A percentile compares a stretch with the other conserved stretches of the same genome.
Evolutionary conservation across 1,139 yeast genomes (phyloP).

Genomic region (Hansenula lynferdii): DNA sequence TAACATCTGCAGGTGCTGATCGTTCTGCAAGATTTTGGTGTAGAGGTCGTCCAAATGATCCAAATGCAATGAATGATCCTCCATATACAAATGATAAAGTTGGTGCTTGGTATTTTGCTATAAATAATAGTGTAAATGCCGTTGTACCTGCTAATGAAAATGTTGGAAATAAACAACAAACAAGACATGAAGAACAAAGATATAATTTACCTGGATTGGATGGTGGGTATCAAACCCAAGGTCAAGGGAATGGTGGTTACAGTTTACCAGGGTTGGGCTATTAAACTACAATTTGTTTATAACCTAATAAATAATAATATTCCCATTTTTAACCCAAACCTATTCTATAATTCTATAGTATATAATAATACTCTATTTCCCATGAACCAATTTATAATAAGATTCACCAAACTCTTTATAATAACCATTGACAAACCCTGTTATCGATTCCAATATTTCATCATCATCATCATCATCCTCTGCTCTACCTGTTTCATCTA

Average conservation of each 20-base stretch:
- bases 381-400: slow-evolving; percentile 12
- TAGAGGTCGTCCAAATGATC: slow-evolving; percentile 87
- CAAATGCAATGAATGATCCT: slow-evolving; percentile 76
- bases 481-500: slow-evolving; percentile 3
- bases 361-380: too few relatives aligned
- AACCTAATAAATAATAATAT: too few relatives aligned
- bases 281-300: too few relatives aligned
- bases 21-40: slow-evolving; percentile 95
- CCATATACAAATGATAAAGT: slow-evolving; percentile 68
- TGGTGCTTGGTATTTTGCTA: slow-evolving; percentile 72
- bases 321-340: too few relatives aligned
- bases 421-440: slow-evolving; percentile 30
- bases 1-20: slow-evolving; percentile 92
- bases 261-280: slow-evolving; percentile 15
- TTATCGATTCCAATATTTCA: slow-evolving; percentile 18
- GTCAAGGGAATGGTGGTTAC: too few relatives aligned
- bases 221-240: slow-evolving; percentile 5
- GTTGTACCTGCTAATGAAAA: slow-evolving; percentile 27
- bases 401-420: slow-evolving; percentile 22
- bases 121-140: slow-evolving; percentile 62
- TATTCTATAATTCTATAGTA: too few relatives aligned
- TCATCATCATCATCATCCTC: slow-evolving; percentile 8
- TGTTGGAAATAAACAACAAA: slow-evolving; percentile 12
- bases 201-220: slow-evolving; percentile 9
- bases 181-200: neutral